These are phyloP conservation scores for Lactifluus rugatus DNA, from an alignment of 768 basidiomycete species.

Conservation along the genomic window DNA sequence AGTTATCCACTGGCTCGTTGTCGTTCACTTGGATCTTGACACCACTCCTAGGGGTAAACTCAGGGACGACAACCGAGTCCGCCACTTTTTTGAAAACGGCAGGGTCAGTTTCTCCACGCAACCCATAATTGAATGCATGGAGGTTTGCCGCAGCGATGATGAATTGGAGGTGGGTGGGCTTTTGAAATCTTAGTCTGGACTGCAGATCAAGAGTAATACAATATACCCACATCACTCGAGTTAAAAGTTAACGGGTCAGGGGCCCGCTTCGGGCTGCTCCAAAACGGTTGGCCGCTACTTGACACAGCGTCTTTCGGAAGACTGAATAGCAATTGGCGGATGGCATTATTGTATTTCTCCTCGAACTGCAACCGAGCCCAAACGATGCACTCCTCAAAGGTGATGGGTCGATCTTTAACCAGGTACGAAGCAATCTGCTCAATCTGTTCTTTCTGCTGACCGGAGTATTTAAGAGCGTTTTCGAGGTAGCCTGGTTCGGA, in stretches of 20 bases:
- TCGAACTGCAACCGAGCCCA: slow-evolving; percentile 98
- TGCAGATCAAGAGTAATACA: neutral
- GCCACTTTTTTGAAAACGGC: slow-evolving; percentile 75
- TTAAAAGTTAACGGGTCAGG: slow-evolving; percentile 86
- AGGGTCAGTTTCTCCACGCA: slow-evolving; percentile 80
- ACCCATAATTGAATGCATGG: slow-evolving; percentile 96
- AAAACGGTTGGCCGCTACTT: slow-evolving; percentile 91
- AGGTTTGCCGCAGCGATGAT: slow-evolving; percentile 92
- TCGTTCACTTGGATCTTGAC: slow-evolving; percentile 92
- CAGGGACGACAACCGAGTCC: slow-evolving; percentile 75
- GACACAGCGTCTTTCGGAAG: slow-evolving; percentile 91
- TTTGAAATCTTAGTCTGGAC: slow-evolving; percentile 5
- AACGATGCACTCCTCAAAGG: slow-evolving; percentile 93
- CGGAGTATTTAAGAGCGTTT: slow-evolving; percentile 80
- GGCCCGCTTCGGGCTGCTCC: slow-evolving; percentile 97
- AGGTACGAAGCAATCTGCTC: slow-evolving; percentile 83
- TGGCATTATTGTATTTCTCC: slow-evolving; percentile 85
- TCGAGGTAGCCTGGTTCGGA: slow-evolving; percentile 95
- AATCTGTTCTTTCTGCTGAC: slow-evolving; percentile 83
- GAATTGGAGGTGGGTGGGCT: slow-evolving; percentile 83
- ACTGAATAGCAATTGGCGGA: slow-evolving; percentile 86
- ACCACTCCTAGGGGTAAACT: slow-evolving; percentile 88
- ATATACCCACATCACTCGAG: slow-evolving; percentile 66
- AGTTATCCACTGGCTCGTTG: slow-evolving; percentile 63
- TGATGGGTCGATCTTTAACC: slow-evolving; percentile 86